These are phyloP conservation scores for Gymnopilus junonius DNA, from an alignment of 768 basidiomycete genomes.

Conservation along the genomic window DNA sequence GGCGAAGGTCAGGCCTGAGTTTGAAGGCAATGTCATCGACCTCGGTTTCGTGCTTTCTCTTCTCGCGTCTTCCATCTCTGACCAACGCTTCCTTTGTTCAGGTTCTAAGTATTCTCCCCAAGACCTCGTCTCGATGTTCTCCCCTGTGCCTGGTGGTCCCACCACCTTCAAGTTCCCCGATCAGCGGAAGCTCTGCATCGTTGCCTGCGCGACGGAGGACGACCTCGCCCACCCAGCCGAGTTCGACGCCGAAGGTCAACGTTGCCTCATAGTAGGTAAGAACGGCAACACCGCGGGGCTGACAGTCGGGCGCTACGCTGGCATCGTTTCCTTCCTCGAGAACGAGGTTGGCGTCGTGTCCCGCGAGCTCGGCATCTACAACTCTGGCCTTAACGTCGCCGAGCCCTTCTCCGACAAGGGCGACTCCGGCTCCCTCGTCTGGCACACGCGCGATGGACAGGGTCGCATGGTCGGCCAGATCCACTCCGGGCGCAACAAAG, in stretches of 20 bases:
- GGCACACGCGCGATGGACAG: no score
- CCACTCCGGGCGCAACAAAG: no score
- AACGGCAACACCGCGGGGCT: constrained; percentile 25
- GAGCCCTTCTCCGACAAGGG: no score
- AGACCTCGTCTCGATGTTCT: not conserved
- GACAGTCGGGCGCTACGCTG: not conserved
- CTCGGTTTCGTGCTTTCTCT: not conserved
- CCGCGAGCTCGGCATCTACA: no score
- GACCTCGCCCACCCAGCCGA: not conserved
- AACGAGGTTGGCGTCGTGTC: no score
- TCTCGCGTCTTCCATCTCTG: not conserved
- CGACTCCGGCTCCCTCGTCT: no score
- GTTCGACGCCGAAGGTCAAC: not conserved
- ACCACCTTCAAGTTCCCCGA: constrained; percentile 3
- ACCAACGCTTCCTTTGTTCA: not conserved
- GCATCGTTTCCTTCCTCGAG: not conserved
- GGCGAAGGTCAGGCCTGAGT: not conserved
- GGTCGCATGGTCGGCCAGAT: no score
- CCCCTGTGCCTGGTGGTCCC: not conserved
- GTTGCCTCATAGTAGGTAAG: constrained; percentile 31
- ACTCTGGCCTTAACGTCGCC: no score
- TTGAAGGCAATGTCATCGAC: constrained; percentile 1
- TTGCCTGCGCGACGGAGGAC: not conserved
- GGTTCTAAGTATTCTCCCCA: not conserved
- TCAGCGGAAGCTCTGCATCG: not conserved